Conservation (phyloP, 2,329 filamentous ascomycete genomes). For the Knoxdaviesia capensis region DNA sequence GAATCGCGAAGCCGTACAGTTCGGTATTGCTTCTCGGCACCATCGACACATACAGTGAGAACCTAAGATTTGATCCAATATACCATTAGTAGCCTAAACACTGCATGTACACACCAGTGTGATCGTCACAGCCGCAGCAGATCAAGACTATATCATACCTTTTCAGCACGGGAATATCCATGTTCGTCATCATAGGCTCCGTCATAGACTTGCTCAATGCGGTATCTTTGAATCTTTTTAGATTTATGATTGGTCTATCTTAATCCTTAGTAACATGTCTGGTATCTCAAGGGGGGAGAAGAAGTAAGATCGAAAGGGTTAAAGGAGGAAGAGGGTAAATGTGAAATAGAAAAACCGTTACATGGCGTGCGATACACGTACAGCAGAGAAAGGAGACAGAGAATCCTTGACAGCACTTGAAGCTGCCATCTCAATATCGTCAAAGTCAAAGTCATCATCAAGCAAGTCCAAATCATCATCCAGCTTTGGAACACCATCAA, state of each 20-base stretch:
- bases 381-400: neutral
- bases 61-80: constrained; percentile 27
- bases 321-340: too few relatives aligned
- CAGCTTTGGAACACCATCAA: constrained; percentile 4
- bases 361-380: neutral
- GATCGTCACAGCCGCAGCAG: too few relatives aligned
- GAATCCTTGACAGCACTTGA: constrained; percentile 16
- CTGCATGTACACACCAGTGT: neutral
- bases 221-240: constrained; percentile 69
- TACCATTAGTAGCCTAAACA: too few relatives aligned
- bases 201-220: constrained; percentile 55
- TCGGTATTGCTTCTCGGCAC: constrained; percentile 35
- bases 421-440: constrained; percentile 52
- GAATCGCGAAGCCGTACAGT: constrained; percentile 63
- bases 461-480: constrained; percentile 16
- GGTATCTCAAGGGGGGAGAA: neutral
- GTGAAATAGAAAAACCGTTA: too few relatives aligned
- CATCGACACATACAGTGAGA: constrained; percentile 64
- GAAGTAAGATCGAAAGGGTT: neutral
- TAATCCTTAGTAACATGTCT: neutral
- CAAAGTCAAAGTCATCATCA: constrained; percentile 60
- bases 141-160: constrained; percentile 31
- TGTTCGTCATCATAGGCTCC: constrained; percentile 45
- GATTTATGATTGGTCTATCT: constrained; percentile 43
- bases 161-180: constrained; percentile 42